Conservation (phyloP, 108 stramenopile species). For the Pseudonitzschia pungens region DNA sequence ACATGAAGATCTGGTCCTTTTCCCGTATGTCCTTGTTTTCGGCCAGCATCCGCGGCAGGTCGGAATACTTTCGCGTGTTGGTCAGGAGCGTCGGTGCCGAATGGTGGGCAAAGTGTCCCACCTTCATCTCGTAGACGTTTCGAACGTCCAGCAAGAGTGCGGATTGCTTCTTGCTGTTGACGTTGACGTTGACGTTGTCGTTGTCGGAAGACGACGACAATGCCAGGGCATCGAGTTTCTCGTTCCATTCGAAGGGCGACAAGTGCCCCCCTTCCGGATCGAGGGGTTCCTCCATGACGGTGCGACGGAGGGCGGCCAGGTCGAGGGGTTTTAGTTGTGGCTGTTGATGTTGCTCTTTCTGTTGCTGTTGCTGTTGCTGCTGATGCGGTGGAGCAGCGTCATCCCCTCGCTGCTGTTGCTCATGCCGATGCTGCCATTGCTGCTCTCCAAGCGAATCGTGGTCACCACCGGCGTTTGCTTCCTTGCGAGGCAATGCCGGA, state of each 20-base stretch:
- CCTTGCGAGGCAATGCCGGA: no score
- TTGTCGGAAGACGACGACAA: neutral
- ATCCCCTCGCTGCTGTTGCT: neutral
- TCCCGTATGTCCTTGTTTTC: constrained; percentile 38
- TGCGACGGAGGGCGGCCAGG: constrained; percentile 6
- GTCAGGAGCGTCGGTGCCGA: constrained; percentile 55
- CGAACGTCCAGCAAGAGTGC: constrained; percentile 73
- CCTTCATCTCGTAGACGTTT: constrained; percentile 73
- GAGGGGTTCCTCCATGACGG: constrained; percentile 40
- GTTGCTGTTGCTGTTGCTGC: no score
- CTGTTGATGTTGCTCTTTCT: no score
- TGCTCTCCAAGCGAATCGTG: no score
- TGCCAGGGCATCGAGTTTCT: constrained; percentile 16
- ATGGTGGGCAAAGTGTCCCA: constrained; percentile 65
- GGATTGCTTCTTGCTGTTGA: constrained; percentile 16
- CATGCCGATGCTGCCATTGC: constrained; percentile 2
- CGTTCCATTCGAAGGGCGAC: constrained; percentile 74
- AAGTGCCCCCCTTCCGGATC: constrained; percentile 61
- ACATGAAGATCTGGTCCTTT: constrained; percentile 69
- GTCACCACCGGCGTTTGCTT: no score
- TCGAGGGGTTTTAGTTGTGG: neutral
- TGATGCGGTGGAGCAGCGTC: neutral
- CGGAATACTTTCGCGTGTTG: constrained; percentile 85
- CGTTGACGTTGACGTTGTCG: no score
- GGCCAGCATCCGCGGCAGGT: constrained; percentile 62